Conservation (phyloP, 176 grass and related monocot species). For the Aegilops speltoides region DNA sequence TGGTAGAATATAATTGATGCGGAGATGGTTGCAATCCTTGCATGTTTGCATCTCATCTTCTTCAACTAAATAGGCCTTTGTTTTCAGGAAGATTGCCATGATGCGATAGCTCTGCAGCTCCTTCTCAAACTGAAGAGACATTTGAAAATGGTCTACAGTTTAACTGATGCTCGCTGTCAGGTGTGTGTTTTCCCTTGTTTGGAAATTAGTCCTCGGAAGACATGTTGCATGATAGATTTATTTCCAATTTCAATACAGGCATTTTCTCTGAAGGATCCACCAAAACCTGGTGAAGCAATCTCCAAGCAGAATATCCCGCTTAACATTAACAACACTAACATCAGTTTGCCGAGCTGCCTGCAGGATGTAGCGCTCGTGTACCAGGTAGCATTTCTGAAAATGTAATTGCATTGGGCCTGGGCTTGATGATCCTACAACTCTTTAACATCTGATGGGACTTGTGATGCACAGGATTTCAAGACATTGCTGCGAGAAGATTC, state of each 20-base stretch:
- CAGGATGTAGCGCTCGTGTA: constrained; percentile 73
- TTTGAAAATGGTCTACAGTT: constrained; percentile 85
- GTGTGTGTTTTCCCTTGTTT: constrained; percentile 36
- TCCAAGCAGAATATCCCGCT: constrained; percentile 90
- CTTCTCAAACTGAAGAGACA: constrained; percentile 95
- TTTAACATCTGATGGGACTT: neutral
- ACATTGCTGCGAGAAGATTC: constrained; percentile 75
- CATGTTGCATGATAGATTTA: constrained; percentile 20
- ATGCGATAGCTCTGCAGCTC: constrained; percentile 84
- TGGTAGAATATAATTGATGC: neutral
- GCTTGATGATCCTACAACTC: neutral
- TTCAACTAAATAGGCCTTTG: constrained; percentile 22
- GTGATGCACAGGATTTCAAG: constrained; percentile 79
- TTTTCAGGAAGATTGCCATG: constrained; percentile 83
- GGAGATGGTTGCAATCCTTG: neutral
- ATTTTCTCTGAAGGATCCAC: constrained; percentile 90
- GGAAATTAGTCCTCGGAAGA: constrained; percentile 15
- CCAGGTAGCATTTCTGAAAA: constrained; percentile 54
- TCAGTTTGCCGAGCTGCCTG: constrained; percentile 53
- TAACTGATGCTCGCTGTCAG: constrained; percentile 91
- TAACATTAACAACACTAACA: constrained; percentile 53
- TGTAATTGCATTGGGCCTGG: neutral
- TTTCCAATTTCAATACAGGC: constrained; percentile 58
- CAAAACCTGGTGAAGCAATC: constrained; percentile 73
- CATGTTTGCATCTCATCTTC: constrained; percentile 14